Conservation (phyloP, 2,329 filamentous ascomycete species). For the Phialemoniopsis sp. region DNA sequence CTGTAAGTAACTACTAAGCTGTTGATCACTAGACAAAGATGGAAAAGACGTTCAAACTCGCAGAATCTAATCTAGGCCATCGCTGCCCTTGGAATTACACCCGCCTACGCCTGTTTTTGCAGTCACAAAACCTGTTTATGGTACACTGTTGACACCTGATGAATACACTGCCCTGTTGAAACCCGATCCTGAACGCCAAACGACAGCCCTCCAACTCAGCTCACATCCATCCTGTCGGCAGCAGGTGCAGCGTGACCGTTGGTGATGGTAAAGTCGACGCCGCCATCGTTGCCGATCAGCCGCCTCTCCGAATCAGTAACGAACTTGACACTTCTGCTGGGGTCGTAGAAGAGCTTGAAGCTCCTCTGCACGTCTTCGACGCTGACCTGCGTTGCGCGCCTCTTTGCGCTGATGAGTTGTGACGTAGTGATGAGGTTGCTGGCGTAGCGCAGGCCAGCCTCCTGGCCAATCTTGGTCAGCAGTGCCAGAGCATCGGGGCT, state of each 20-base stretch:
- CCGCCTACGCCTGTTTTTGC: no score
- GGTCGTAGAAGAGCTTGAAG: conserved; percentile 92
- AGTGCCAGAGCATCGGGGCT: conserved; percentile 86
- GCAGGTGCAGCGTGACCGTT: conserved; percentile 39
- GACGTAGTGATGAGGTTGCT: conserved; percentile 97
- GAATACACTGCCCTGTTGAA: no score
- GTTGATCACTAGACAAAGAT: no score
- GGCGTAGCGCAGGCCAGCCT: conserved; percentile 90
- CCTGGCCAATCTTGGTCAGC: conserved; percentile 91
- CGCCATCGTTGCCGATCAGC: conserved; percentile 83
- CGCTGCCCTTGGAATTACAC: no score
- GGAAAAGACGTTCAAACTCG: no score
- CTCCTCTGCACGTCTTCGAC: conserved; percentile 90
- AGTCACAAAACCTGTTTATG: no score
- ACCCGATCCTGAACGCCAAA: no score
- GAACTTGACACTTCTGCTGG: conserved; percentile 82
- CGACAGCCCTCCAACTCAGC: conserved; percentile 3
- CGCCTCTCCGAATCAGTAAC: conserved; percentile 87
- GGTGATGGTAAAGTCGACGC: conserved; percentile 61
- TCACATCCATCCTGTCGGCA: conserved; percentile 22
- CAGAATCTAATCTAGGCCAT: no score
- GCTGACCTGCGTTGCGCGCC: conserved; percentile 76
- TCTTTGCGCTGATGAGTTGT: conserved; percentile 81
- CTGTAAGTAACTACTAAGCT: no score
- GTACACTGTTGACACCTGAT: no score